A percentile compares a stretch with the other conserved stretches of the same genome.
These are phyloP conservation scores for Geotrichum australiense DNA, from an alignment of 1,139 yeast genomes.

Conservation along the genomic window DNA sequence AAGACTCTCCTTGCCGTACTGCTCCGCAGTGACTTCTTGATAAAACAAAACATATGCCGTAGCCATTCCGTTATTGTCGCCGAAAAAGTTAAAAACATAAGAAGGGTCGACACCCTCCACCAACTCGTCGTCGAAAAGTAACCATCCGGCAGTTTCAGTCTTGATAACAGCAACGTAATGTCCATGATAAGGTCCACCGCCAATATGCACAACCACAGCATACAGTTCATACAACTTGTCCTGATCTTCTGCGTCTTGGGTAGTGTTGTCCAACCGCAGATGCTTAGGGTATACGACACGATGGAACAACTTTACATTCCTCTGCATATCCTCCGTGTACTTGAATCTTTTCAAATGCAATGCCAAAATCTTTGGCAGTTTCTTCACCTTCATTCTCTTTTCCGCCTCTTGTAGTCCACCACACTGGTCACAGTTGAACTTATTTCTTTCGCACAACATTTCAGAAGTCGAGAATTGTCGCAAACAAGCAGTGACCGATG, in stretches of 20 bases:
- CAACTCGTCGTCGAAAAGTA: slow-evolving; percentile 89
- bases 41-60: slow-evolving; percentile 89
- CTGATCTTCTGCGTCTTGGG: slow-evolving; percentile 45
- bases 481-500: slow-evolving; percentile 68
- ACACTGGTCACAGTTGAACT: slow-evolving; percentile 88
- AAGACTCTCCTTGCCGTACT: slow-evolving; percentile 13
- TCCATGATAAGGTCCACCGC: slow-evolving; percentile 98
- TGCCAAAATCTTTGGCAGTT: slow-evolving; percentile 70
- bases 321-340: slow-evolving; percentile 74
- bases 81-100: slow-evolving; percentile 80
- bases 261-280: slow-evolving; percentile 68
- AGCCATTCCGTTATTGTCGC: slow-evolving; percentile 82
- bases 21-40: slow-evolving; percentile 33
- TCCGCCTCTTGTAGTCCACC: slow-evolving; percentile 92
- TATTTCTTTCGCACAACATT: slow-evolving; percentile 77
- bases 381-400: slow-evolving; percentile 76
- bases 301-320: slow-evolving; percentile 81
- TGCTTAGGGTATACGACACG: slow-evolving; percentile 74
- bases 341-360: slow-evolving; percentile 87
- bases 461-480: slow-evolving; percentile 80
- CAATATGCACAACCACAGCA: slow-evolving; percentile 87
- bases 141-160: slow-evolving; percentile 76
- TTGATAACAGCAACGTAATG: slow-evolving; percentile 87
- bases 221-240: slow-evolving; percentile 70
- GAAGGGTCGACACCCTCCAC: slow-evolving; percentile 83